Base-by-base conservation (phyloP, 108 stramenopile species). In the Epipyxis sp. region DNA sequence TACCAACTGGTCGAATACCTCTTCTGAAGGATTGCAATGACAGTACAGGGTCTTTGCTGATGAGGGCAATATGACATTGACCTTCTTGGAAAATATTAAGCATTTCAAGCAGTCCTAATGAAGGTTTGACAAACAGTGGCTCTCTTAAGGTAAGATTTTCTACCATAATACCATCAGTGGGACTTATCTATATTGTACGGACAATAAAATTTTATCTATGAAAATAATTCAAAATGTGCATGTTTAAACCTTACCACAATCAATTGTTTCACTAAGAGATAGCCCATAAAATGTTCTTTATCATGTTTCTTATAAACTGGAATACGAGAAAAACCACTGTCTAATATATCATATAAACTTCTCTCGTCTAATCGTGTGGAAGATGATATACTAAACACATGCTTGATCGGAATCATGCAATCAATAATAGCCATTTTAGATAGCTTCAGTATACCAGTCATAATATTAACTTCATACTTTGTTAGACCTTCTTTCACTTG, bases 301-400 rank as follows among this genome's bases (percentile, higher is more conserved):
- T 74, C 71, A 10, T 42, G 50, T 27, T 32, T 13, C 3, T 25
- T 6, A 42, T 34, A 74, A 34, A 74, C 71, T 6, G 34, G 71
- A 57, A 74, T 74, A 54, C 71, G 71, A 27, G 71, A 74, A 32
- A 54, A 74, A 27, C 71, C 71, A 57, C 44, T 35, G 71, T 74
- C 71, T 10, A 74, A 42, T 13, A 74, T 74, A 34, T 74, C 46
- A 32, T 74, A 54, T 6, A 74, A 6, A 27, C 71, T 57, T 42
- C 34, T 74, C 50, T 74, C 50, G 34, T 74, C 34, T 10, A 74
- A 42, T 35, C 27, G n/a, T 6, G 50, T 74, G 42, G 44, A 46
- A 42, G n/a, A 6, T 10, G 71, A 74, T 10, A 74, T 57, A 37
- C 40, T 74, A 39, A 46, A 74, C 13, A 74, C 71, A 10, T 74